Evolutionary conservation across 169 alveolate species (phyloP), one percentile per base, ranked within the genome.

Genomic region (Plasmodium fragile): DNA sequence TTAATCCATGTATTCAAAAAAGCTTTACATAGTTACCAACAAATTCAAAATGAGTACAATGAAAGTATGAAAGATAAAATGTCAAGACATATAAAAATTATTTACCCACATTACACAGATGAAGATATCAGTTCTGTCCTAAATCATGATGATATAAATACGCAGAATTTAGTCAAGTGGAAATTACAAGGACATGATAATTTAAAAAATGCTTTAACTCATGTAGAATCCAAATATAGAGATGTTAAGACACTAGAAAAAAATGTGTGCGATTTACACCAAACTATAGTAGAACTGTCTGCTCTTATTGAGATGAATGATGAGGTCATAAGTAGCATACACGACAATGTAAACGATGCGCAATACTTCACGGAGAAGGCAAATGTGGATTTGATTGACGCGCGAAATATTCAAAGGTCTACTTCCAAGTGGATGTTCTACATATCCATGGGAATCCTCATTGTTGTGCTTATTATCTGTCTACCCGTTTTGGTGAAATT

Each of bases 191-290:
- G 93, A 18, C 93, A 87, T 59, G 65, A 87, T 0, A 84, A 87
- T 87, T 87, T 87, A 65, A 87, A 87, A 78, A 87, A 78, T 87
- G 93, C 93, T 43, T 78, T 87, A 87, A 78, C 81, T 4, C 90
- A 87, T 78, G 93, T 87, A 55, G 93, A 87, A 87, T 78, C 93
- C 69, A 87, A 87, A 55, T 87, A 87, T 78, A 87, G 81, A 87
- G 93, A 87, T 87, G 93, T 87, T 16, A 87, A 78, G 70, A 87
- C 93, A 8, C 49, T 87, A 59, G 93, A 87, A 78, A 87, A 87
- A 59, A 87, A 59, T 87, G 93, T 87, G 2, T 87, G 34, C 65
- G 93, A 87, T 78, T 65, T 87, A 41, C 93, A 87, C 72, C 93
- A 87, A 87, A 87, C 93, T 2, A 87, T 87, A 39, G 41, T 87